Base-by-base conservation (phyloP, 257 asterid species). In the Solanum medicagineum region DNA sequence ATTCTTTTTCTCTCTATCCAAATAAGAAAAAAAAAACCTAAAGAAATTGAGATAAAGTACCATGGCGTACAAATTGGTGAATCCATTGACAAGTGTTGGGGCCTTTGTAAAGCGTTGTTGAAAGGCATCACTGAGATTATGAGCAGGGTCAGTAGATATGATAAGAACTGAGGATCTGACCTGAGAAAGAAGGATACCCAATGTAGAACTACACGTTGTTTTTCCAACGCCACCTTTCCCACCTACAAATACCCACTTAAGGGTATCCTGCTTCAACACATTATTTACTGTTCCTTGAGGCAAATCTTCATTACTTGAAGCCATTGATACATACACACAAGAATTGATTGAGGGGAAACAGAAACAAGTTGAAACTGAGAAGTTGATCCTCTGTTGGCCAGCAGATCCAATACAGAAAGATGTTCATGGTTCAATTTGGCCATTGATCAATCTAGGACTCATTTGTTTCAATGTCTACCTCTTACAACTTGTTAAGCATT, bases 211-310 rank as follows among this genome's bases (percentile, higher is more conserved):
- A 87, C 98, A 96, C 5, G 99, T 94, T 10, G 99, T 96, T 86
- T 96, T 94, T 6, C 98, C 99, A 24, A 96, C 98, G 42, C 99
- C 99, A 66, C 99, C 98, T 85, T 96, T 96, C 1, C 99, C 99
- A 17, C 99, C 99, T 42, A 96, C 99, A 87, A 96, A 96, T 44
- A 96, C 95, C 99, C 98, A 96, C 85, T 96, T 96, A 7, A 96
- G 86, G 13, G 91, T 91, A 22, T 94, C 97, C 85, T 96, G 99
- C 20, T 93, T 97, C 29, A 94, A 80, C 68, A 96, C 86, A 86
- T 96, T 96, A 88, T 90, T 93, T 60, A 96, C 84, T 2, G 98
- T 91, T n/a, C 93, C 99, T 85, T 94, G 95, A 45, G 93, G 95
- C 79, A 92, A 84, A 59, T 93, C 97, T 32, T 85, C 89, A 88